Base-by-base conservation (phyloP, 2,329 filamentous ascomycete genomes). In the Fusarium oligoseptatum region DNA sequence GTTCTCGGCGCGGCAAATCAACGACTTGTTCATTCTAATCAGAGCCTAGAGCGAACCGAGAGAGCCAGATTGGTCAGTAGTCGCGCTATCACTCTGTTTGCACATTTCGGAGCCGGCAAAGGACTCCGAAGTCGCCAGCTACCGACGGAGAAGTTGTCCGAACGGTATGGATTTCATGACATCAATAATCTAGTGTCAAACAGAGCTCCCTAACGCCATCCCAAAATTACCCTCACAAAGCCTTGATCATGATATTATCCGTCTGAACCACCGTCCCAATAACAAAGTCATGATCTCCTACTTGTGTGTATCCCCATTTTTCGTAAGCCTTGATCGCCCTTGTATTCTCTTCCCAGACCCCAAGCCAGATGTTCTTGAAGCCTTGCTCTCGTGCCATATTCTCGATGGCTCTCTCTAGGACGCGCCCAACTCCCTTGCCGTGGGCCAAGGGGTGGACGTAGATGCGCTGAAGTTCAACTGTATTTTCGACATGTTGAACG, bases 341-440 rank as follows among this genome's bases (percentile, higher is more conserved):
- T 2, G 64, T 39, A 62, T 87, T 87, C 70, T 86, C 83, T 60
- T 87, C 84, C 86, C 86, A 87, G 11, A 87, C 85, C 0, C 85
- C 85, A 11, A 87, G 74, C 85, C 86, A 88, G 20, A 87, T 77
- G 29, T 83, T 78, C 58, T 74, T 77, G 36, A 82, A 86, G 0
- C 82, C 85, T 32, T 82, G 78, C 6, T 80, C 72, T 55, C 78
- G 76, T 2, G 85, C 84, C 68, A 84, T 75, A 1, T 64, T 71
- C 70, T 83, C 82, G 12, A 81, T 67, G 17, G 60, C 70, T 11
- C 63, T 67, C 48, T 77, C 80, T n/a, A 85, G 73, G 34, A 76
- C 70, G 60, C 76, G 82, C 5, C 82, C 86, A 2, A 86, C 75
- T 0, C 85, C 85, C 12, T 66, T 72, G 0, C 85, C 85, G 45